These are phyloP conservation scores for Globisporangium recalcitrans DNA, from an alignment of 352 stramenopile genomes.

Conservation along the genomic window DNA sequence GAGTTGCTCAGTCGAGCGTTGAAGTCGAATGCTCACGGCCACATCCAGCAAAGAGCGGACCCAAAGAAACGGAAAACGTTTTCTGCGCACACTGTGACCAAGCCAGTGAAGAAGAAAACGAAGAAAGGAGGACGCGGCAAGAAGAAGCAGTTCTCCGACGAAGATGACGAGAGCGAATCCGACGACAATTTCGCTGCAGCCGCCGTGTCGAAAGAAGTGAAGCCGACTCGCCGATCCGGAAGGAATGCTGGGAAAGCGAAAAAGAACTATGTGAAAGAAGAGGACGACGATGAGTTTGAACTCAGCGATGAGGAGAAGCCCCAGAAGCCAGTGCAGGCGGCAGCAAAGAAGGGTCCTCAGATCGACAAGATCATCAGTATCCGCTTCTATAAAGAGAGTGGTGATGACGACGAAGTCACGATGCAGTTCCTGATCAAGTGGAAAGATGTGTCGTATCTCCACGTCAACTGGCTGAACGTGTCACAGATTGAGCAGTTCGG, in stretches of 20 bases:
- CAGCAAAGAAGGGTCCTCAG: conserved; percentile 65
- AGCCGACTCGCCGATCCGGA: conserved; percentile 68
- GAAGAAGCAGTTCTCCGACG: conserved; percentile 66
- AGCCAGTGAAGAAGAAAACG: conserved; percentile 64
- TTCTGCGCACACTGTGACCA: conserved; percentile 40
- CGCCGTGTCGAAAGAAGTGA: conserved; percentile 39
- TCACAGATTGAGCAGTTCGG: conserved; percentile 90
- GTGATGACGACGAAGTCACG: conserved; percentile 42
- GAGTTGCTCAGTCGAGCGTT: conserved; percentile 68
- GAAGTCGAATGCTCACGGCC: conserved; percentile 55
- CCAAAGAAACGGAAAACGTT: conserved; percentile 80
- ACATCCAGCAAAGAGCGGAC: conserved; percentile 50
- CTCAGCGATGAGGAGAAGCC: conserved; percentile 65
- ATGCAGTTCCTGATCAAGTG: conserved; percentile 99
- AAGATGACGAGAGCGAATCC: conserved; percentile 70
- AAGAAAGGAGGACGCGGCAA: conserved; percentile 48
- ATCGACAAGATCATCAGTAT: conserved; percentile 93
- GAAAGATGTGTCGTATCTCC: conserved; percentile 96
- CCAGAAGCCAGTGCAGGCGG: conserved; percentile 29
- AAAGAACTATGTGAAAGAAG: conserved; percentile 83
- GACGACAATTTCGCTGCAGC: conserved; percentile 44
- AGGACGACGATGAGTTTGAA: conserved; percentile 63
- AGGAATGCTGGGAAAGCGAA: conserved; percentile 77
- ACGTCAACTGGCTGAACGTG: conserved; percentile 97
- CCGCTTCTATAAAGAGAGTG: conserved; percentile 60